Evolutionary conservation across 768 basidiomycete species (phyloP), one percentile per base, ranked within the genome.

Genomic region (Kwoniella pini): DNA sequence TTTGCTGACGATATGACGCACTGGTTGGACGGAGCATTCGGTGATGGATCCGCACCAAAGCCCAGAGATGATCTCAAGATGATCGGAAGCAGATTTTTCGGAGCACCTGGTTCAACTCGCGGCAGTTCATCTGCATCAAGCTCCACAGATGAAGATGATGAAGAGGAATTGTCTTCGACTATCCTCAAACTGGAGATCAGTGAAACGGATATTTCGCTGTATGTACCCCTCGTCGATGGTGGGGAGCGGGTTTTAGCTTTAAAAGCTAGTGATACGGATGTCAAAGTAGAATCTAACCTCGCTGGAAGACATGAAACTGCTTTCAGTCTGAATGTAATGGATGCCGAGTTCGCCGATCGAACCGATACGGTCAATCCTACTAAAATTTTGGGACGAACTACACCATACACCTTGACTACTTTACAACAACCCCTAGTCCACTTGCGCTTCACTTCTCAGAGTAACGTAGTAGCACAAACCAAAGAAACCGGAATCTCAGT

Each of bases 1-100:
- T 90, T 88, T 82, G 87, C 86, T 6, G 96, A 99, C 72, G 93
- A 97, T 71, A 74, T 87, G 26, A 80, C 86, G n/a, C 90, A 89
- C 69, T 82, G 88, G 51, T 68, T 87, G 3, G 88, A 88, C 52
- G 81, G 80, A 15, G 77, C 81, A 5, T 69, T 72, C 44, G 68
- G 62, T 4, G 71, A 70, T 52, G 71, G 63, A 12, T 75, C 73
- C 10, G 58, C 63, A 17, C 62, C 59, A 71, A 51, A 79, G 80
- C 57, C 85, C 62, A 80, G 80, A 54, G 84, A 87, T 39, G 72
- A 76, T 40, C 59, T 73, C 75, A 86, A 28, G 87, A 77, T 91
- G 51, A 88, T 91, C 56, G 90, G 89, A 36, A 91, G 90, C 68
- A 84, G 86, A 31, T 93, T 86, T 78, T 75, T 74, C 26, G 76